Evolutionary conservation across 2,329 filamentous ascomycete species (phyloP), one percentile per base, ranked within the genome.

Genomic region (Alternaria gansuensis): DNA sequence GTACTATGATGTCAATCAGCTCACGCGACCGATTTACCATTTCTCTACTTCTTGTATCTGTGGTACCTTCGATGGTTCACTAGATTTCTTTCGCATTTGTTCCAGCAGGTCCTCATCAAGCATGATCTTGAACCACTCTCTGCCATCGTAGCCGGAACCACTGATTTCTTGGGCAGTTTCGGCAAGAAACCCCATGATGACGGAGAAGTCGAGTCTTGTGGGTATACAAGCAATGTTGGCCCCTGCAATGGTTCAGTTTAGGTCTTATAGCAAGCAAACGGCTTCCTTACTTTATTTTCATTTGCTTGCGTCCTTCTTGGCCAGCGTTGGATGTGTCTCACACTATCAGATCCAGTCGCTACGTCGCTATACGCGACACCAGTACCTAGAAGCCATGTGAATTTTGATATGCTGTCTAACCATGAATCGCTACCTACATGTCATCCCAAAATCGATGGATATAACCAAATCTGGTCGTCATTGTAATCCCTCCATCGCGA

Each of bases 61-160:
- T 6, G 65, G 65, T n/a, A 66, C 55, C 14, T 58, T 63, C 2
- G 55, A 44, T 7, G 61, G 62, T 21, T 66, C 57, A 4, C 17
- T 51, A 3, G 59, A 31, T 10, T 54, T 62, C 26, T 39, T 46
- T 13, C 57, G 56, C 48, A 57, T 57, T 31, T 66, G 48, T 11
- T 62, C 56, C 2, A 84, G 67, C 0, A 78, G 79, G 8, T 77
- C 75, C 14, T 77, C 70, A 55, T 85, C 82, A 10, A 85, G 76
- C 66, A 82, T 83, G 31, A 84, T 83, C 65, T 86, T 85, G 77
- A 86, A 85, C 77, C 84, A 84, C 54, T 85, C 82, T 5, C 76
- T 73, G 21, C 73, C 70, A 17, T 77, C 76, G 34, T 79, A 78
- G 14, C 81, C 78, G 14, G 82, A 77, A 6, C 83, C 81, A 28